phyloP scores from a whole-genome alignment of 176 grass and related monocot genomes.

The Microstegium vimineum region DNA sequence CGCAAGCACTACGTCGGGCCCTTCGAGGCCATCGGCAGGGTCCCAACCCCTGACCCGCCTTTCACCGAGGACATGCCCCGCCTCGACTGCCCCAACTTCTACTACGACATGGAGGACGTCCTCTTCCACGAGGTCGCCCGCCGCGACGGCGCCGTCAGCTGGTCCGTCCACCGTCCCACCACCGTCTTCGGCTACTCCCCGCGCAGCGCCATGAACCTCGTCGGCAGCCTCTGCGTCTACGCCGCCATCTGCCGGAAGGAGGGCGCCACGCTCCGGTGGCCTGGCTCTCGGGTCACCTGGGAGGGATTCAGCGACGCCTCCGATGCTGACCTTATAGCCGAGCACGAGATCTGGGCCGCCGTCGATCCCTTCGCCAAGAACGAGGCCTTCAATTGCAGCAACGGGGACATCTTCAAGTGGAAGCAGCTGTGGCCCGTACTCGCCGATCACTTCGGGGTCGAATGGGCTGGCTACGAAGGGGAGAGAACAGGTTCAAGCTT shows the following conservation, averaged over 20 bases:
- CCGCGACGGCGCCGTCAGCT: conserved; percentile 39
- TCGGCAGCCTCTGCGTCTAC: conserved; percentile 76
- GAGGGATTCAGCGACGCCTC: conserved; percentile 70
- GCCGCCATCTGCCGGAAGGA: conserved; percentile 78
- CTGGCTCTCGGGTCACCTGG: conserved; percentile 42
- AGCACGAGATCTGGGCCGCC: conserved; percentile 89
- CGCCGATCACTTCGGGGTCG: conserved; percentile 65
- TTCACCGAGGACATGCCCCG: conserved; percentile 57
- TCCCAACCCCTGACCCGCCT: conserved; percentile 34
- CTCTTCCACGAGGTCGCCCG: conserved; percentile 43
- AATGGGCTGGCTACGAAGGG: conserved; percentile 61
- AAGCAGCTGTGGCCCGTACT: conserved; percentile 70
- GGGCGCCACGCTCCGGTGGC: conserved; percentile 52
- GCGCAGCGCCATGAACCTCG: conserved; percentile 59
- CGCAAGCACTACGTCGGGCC: conserved; percentile 65
- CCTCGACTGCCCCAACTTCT: conserved; percentile 45
- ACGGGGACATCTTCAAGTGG: conserved; percentile 88
- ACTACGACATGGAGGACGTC: conserved; percentile 61
- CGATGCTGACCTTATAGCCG: conserved; percentile 74
- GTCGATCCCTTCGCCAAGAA: conserved; percentile 81
- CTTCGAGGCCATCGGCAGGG: conserved; percentile 21
- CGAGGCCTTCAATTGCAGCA: conserved; percentile 80
- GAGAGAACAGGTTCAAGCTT: conserved; percentile 61
- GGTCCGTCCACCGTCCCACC: conserved; percentile 70
- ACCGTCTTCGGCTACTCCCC: conserved; percentile 73